Evolutionary conservation across 2,329 filamentous ascomycete genomes (phyloP), one percentile per base, ranked within the genome.

Genomic region (Trichoderma endophyticum): DNA sequence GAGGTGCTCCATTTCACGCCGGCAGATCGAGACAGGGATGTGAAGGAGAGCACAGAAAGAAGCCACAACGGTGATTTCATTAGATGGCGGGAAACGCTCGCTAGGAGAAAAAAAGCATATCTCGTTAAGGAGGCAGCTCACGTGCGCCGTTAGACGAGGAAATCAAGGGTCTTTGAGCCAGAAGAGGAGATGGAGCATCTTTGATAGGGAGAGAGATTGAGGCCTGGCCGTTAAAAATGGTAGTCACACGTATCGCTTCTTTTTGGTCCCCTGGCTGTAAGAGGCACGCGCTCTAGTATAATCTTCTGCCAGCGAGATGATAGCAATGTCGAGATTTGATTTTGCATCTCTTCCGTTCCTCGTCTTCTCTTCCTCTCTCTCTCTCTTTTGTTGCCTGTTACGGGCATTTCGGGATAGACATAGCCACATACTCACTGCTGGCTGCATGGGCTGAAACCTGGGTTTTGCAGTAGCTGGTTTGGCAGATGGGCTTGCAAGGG

Each of bases 401-500:
- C 6, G 26, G 54, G 28, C 48, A 30, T 8, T 39, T 39, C 60
- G 34, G 60, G 15, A 12, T 26, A 9, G 15, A 26, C 21, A 34
- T 18, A 54, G 62, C 30, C 34, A 18, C 28, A 30, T 30, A 30
- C 34, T 36, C 34, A 36, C 43, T 24, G 48, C 48, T 30, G n/a
- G 51, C 30, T 57, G 64, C 64, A 67, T 67, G 51, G 34, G 64
- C 64, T 67, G 64, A 67, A 59, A 67, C 64, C 57, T 59, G 21
- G 64, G 63, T 26, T 57, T 65, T 57, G 64, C 64, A 30, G 64
- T 67, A 59, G 64, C 64, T 12, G 36, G 64, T 67, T 67, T 67
- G 64, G 64, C 64, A 67, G 64, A 43, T 39, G 51, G 64, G 51
- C 51, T 59, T 59, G 64, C 64, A 67, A 67, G 64, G 64, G 64